Percentiles rank a stretch among this genome's conserved stretches.
Evolutionary conservation across 208 protist species (phyloP).

Genomic region (Wallacemonas sp.): DNA sequence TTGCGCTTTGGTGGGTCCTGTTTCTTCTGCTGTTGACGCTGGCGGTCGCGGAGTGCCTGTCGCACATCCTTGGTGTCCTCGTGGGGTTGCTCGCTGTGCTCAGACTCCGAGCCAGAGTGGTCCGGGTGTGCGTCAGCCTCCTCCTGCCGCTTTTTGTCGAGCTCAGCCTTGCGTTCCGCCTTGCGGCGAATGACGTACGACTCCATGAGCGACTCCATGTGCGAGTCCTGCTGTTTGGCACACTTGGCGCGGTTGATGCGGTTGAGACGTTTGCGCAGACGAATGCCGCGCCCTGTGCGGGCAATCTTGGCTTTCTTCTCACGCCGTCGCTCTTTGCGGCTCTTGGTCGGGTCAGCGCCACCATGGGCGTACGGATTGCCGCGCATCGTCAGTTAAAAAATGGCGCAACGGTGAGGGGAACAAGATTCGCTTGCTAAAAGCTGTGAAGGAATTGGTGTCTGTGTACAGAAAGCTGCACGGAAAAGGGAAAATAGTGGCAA

Average conservation of each 20-base stretch:
- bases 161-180: slow-evolving; percentile 65
- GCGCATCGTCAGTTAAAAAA: slow-evolving; percentile 42
- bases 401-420: too few relatives aligned
- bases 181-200: slow-evolving; percentile 80
- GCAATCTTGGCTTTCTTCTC: slow-evolving; percentile 67
- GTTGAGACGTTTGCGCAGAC: slow-evolving; percentile 58
- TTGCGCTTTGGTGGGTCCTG: slow-evolving; percentile 15
- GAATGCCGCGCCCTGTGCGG: slow-evolving; percentile 60
- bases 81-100: neutral
- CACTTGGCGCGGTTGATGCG: slow-evolving; percentile 58
- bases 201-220: slow-evolving; percentile 87
- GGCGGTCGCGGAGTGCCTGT: slow-evolving; percentile 10
- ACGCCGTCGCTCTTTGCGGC: slow-evolving; percentile 59
- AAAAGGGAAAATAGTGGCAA: slow-evolving; percentile 15
- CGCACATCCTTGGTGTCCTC: slow-evolving; percentile 13
- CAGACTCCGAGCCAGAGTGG: neutral
- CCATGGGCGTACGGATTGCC: slow-evolving; percentile 66
- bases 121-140: neutral
- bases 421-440: too few relatives aligned
- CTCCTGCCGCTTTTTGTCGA: slow-evolving; percentile 30
- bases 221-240: slow-evolving; percentile 59
- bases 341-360: slow-evolving; percentile 84
- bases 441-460: too few relatives aligned
- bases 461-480: too few relatives aligned
- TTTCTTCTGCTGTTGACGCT: slow-evolving; percentile 9